Conservation (phyloP, 257 asterid species). For the Solanum gracilifrons region DNA sequence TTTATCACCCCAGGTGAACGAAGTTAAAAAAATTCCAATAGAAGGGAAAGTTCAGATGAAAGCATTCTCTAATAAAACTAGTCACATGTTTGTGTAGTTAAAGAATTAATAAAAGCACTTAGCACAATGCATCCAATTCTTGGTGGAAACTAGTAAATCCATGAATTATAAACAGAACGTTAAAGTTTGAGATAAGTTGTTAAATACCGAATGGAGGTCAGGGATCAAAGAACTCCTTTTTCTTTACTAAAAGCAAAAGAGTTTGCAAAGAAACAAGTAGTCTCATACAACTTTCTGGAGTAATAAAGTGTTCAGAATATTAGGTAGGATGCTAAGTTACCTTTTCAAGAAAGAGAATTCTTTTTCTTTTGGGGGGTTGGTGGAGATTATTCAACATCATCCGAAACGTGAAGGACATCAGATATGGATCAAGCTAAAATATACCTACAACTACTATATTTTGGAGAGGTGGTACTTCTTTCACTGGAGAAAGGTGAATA, state of each 20-base stretch:
- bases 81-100: background rate
- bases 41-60: background rate
- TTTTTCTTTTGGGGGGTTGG: background rate
- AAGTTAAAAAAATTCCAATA: background rate
- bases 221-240: background rate
- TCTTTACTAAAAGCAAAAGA: background rate
- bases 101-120: background rate
- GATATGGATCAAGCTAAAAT: background rate
- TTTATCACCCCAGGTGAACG: background rate
- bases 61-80: background rate
- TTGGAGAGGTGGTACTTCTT: background rate
- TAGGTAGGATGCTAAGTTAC: background rate
- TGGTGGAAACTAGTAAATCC: background rate
- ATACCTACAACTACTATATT: background rate
- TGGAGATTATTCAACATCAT: background rate
- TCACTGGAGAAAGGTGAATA: background rate
- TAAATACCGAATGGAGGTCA: background rate
- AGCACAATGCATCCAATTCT: background rate
- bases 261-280: background rate
- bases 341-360: background rate
- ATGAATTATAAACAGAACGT: background rate
- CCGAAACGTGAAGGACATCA: background rate
- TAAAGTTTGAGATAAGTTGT: background rate
- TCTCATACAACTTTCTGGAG: background rate
- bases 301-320: background rate